A percentile compares a stretch with the other conserved stretches of the same genome.
Conservation (phyloP, 1,139 yeast genomes). For the Hemisphaericaspora xylofermentans region DNA sequence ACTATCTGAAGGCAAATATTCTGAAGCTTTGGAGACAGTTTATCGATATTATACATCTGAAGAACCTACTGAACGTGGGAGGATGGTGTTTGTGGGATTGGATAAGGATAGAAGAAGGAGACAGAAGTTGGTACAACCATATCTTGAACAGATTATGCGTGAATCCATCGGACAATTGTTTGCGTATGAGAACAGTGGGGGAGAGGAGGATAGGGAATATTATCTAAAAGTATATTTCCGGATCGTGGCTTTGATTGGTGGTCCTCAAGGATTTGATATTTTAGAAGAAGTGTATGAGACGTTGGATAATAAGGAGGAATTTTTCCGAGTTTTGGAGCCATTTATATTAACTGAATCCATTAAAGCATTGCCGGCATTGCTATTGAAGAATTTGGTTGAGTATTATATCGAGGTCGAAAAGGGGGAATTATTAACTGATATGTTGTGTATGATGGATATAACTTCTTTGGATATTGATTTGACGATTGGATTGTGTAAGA, state of each 20-base stretch:
- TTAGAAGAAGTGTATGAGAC: slow-evolving; percentile 56
- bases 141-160: slow-evolving; percentile 55
- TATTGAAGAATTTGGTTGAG: slow-evolving; percentile 59
- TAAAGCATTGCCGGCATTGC: slow-evolving; percentile 53
- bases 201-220: not conserved
- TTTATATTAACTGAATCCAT: slow-evolving; percentile 51
- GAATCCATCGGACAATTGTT: slow-evolving; percentile 50
- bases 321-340: slow-evolving; percentile 51
- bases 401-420: slow-evolving; percentile 40
- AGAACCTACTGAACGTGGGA: slow-evolving; percentile 37
- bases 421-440: slow-evolving; percentile 56
- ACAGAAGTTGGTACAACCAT: slow-evolving; percentile 49
- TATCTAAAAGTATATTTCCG: slow-evolving; percentile 11
- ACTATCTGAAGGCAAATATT: slow-evolving; percentile 49
- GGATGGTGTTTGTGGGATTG: slow-evolving; percentile 49
- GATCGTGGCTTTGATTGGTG: slow-evolving; percentile 22
- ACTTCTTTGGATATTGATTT: slow-evolving; percentile 70
- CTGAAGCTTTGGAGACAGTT: slow-evolving; percentile 56
- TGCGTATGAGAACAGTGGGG: slow-evolving; percentile 15
- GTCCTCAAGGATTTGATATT: slow-evolving; percentile 25
- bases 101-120: slow-evolving; percentile 49
- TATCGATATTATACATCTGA: slow-evolving; percentile 47
- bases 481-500: slow-evolving; percentile 58
- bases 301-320: slow-evolving; percentile 30
- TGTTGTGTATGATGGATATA: slow-evolving; percentile 66